These are phyloP conservation scores for Biscogniauxia marginata DNA, from an alignment of 2,329 filamentous ascomycete genomes.

Conservation along the genomic window DNA sequence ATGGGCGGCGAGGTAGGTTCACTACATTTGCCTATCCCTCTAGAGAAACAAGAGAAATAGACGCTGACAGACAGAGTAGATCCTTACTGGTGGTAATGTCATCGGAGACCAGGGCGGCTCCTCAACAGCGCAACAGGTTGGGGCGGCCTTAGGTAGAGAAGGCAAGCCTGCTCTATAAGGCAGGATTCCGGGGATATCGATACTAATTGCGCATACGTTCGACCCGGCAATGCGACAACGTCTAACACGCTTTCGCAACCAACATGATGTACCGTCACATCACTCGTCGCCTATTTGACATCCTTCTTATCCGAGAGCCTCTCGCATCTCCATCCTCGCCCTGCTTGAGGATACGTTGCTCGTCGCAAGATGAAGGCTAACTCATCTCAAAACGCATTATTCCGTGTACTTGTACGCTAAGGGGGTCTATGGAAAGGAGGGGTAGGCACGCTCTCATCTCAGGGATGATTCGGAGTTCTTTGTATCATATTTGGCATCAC, in stretches of 20 bases:
- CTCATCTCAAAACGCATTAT: not conserved
- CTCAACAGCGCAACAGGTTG: conserved; percentile 49
- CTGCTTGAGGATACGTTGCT: not conserved
- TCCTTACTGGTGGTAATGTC: conserved; percentile 49
- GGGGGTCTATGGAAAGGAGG: conserved; percentile 4
- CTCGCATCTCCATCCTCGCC: not conserved
- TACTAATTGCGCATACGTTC: not conserved
- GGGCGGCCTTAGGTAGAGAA: conserved; percentile 48
- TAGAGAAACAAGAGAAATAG: too few species aligned
- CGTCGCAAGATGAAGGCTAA: not conserved
- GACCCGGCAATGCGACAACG: not conserved
- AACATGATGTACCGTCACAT: not conserved
- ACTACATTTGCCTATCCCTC: not conserved
- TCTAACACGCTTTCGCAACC: not conserved
- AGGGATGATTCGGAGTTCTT: conserved; percentile 8
- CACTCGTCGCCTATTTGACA: not conserved
- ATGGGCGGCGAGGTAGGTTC: conserved; percentile 66
- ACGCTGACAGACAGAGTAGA: conserved; percentile 13
- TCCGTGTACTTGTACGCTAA: conserved; percentile 9
- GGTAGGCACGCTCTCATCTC: conserved; percentile 20
- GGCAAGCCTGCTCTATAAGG: conserved; percentile 52
- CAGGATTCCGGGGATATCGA: not conserved
- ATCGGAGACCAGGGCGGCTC: conserved; percentile 32
- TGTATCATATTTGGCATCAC: conserved; percentile 23
- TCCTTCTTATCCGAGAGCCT: not conserved